A percentile compares a stretch with the other conserved stretches of the same genome.
Evolutionary conservation across 257 asterid species (phyloP).

Genomic region (Ilex aquifolium): DNA sequence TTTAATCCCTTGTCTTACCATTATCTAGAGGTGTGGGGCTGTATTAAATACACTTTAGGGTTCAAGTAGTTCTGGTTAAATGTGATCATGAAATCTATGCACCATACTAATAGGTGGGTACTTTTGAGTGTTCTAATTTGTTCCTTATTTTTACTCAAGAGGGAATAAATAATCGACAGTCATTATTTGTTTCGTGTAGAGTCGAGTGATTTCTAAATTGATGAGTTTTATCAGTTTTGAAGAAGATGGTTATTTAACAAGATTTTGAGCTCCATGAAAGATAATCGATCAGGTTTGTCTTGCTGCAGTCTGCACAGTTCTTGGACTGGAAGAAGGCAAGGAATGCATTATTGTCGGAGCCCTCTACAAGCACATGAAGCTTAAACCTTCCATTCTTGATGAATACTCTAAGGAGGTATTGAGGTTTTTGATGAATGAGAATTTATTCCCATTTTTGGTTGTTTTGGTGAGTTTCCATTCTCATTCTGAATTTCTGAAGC

Average conservation of each 20-base stretch:
- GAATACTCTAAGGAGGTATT: constrained; percentile 95
- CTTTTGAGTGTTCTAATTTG: too few species aligned
- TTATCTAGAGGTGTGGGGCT: background rate
- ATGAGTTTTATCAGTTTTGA: too few species aligned
- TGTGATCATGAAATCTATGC: background rate
- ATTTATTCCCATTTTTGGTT: background rate
- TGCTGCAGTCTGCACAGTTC: constrained; percentile 79
- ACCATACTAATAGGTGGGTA: background rate
- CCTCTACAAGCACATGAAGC: constrained; percentile 88
- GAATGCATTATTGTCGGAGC: constrained; percentile 90
- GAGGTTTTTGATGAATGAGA: constrained; percentile 6
- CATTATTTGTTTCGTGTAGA: too few species aligned
- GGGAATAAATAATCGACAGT: too few species aligned
- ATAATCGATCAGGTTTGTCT: constrained; percentile 7
- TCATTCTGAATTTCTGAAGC: constrained; percentile 1
- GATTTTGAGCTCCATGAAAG: constrained; percentile 10
- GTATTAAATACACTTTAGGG: background rate
- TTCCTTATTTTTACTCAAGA: too few species aligned
- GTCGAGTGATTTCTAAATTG: too few species aligned
- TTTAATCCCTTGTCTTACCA: background rate
- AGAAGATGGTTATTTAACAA: background rate
- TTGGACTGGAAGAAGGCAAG: constrained; percentile 76
- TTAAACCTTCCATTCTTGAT: constrained; percentile 81
- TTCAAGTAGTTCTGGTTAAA: background rate
- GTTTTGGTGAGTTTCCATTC: constrained; percentile 6